phyloP scores from a whole-genome alignment of 1,284 basidiomycete species.

The Macrocystidia cucumis region DNA sequence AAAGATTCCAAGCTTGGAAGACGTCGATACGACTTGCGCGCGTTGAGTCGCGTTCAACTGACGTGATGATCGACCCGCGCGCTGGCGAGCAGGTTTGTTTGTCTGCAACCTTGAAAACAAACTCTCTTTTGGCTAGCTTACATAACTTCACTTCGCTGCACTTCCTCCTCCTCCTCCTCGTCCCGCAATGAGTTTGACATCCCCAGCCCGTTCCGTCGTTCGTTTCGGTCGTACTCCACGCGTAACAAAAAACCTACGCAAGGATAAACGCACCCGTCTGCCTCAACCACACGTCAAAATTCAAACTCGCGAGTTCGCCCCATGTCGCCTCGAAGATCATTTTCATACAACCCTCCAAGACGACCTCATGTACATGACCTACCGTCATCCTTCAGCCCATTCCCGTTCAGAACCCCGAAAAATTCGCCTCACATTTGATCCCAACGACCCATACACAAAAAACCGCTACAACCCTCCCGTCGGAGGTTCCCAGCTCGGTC shows the following conservation, averaged over 20 bases:
- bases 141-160: no score
- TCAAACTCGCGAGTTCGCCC: slow-evolving; percentile 63
- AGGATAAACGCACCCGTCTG: slow-evolving; percentile 41
- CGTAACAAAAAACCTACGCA: slow-evolving; percentile 36
- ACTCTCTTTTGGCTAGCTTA: no score
- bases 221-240: slow-evolving; percentile 41
- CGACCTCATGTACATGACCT: slow-evolving; percentile 94
- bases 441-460: slow-evolving; percentile 72
- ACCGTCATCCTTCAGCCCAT: slow-evolving; percentile 66
- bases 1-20: no score
- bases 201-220: slow-evolving; percentile 17
- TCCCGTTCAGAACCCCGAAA: slow-evolving; percentile 44
- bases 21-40: no score
- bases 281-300: slow-evolving; percentile 62
- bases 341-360: slow-evolving; percentile 80
- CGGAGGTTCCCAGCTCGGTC: slow-evolving; percentile 63
- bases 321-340: slow-evolving; percentile 77
- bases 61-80: no score
- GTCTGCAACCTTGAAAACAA: no score
- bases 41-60: no score
- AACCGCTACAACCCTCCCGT: slow-evolving; percentile 67
- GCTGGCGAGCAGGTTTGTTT: no score
- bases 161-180: no score
- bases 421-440: slow-evolving; percentile 68
- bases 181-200: neutral